Evolutionary conservation across 164 flowering plant species (phyloP).

Genomic region (Magnolia sinica): DNA sequence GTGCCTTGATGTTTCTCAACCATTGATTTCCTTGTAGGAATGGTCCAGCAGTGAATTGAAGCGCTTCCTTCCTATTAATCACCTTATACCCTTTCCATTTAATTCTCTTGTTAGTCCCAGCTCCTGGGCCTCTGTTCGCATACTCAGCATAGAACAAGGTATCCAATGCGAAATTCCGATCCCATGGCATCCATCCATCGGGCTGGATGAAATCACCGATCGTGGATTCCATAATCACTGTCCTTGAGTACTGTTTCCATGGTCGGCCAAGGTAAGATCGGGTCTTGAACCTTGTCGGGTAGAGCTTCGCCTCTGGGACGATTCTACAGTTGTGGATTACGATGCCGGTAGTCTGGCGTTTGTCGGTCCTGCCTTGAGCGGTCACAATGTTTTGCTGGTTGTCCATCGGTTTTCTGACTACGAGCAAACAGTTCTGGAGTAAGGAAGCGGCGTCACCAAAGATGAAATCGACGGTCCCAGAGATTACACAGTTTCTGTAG

Average conservation of each 20-base stretch:
- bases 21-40: conserved; percentile 28
- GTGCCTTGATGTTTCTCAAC: conserved; percentile 25
- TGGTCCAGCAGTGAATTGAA: conserved; percentile 22
- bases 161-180: conserved; percentile 31
- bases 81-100: conserved; percentile 32
- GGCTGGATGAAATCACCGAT: conserved; percentile 48
- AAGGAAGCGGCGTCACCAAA: conserved; percentile 44
- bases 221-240: conserved; percentile 46
- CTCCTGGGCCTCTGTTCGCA: conserved; percentile 38
- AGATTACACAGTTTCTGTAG: conserved; percentile 52
- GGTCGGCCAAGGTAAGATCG: conserved; percentile 52
- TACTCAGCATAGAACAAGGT: conserved; percentile 49
- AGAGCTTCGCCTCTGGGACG: conserved; percentile 37
- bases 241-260: conserved; percentile 49
- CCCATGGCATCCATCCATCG: conserved; percentile 51
- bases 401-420: conserved; percentile 44
- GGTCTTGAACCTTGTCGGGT: conserved; percentile 24
- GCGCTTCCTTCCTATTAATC: conserved; percentile 28
- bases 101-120: conserved; percentile 22
- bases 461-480: conserved; percentile 65
- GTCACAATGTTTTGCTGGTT: conserved; percentile 45
- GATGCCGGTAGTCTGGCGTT: conserved; percentile 29
- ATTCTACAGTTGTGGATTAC: conserved; percentile 56
- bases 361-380: conserved; percentile 38
- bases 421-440: conserved; percentile 42